Base-by-base conservation (phyloP, 139 green algal species). In the Penium margaritaceum region DNA sequence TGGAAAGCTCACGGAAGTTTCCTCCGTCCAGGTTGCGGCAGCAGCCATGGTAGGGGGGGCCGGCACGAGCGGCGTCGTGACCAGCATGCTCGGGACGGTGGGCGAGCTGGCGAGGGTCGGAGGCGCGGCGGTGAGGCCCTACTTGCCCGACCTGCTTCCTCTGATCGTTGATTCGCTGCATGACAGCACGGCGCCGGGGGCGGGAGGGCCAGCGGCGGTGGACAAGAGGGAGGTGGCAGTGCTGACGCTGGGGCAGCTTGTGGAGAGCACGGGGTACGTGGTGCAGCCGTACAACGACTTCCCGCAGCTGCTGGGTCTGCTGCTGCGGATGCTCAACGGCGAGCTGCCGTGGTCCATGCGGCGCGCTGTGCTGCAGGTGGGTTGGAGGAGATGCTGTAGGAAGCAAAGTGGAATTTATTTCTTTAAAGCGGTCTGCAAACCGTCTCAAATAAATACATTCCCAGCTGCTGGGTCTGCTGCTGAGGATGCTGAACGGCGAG, bases 241-340 rank as follows among this genome's bases (percentile, higher is more conserved):
- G 4, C 69, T 70, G 29, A 90, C 90, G 33, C 78, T 95, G 24
- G 90, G 90, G 21, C 76, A 89, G 70, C 81, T 96, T 47, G 85
- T 95, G 30, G 86, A 90, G 76, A 88, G 68, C 84, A 95, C 90
- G 17, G 91, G 91, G 27, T 82, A 83, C 54, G 92, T 95, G 19
- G 81, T 96, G 65, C 67, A 41, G 3, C 90, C 92, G 1, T 97
- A 96, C 85, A 78, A 86, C 29, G 83, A 95, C 57, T 96, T 93
- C 78, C 92, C 94, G 1, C 88, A 92, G 83, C 87, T 98, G 77
- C 87, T 98, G 76, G 77, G 85, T 3, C 63, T 95, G 60, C 90
- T 98, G 77, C 87, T 98, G 82, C 83, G 78, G 60, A 87, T 97
- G 85, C 88, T 97, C 67, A 89, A 88, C 66, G 90, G 95, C 64